Base-by-base conservation (phyloP, 2,329 filamentous ascomycete genomes). In the Botrytis tulipae region DNA sequence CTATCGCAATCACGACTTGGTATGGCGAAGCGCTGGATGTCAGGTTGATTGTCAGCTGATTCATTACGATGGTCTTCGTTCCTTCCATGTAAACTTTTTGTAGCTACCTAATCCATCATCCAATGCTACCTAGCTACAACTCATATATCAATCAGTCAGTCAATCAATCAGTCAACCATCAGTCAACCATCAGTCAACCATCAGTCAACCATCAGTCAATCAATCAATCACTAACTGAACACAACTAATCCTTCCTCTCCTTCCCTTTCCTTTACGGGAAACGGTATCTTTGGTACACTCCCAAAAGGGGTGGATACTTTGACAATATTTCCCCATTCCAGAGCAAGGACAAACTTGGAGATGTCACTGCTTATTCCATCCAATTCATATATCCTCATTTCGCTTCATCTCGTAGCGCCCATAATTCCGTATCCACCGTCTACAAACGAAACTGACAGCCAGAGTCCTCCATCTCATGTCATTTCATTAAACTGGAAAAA, bases 311-410 rank as follows among this genome's bases (percentile, higher is more conserved):
- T 57, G n/a, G 51, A 57, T 7, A 29, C 51, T 18, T 29, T 29
- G 0, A 29, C 51, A 57, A 48, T 25, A 46, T 48, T 66, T 48
- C 42, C 29, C 29, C 44, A 66, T 48, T 14, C 20, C 20, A 22
- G 25, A 22, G 29, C 62, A 46, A 44, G 62, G 42, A 46, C n/a
- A 20, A 32, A 32, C 62, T 42, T 44, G 42, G 40, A 46, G 44
- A 67, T 67, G n/a, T 51, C 32, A n/a, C 46, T 66, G 44, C 44
- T 66, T 37, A 51, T 51, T 54, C n/a, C 32, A 40, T 67, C 63
- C 32, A 67, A 37, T 46, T 67, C 20, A 18, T 67, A 18, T 54
- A 54, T 54, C 25, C 51, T 67, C 65, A 67, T 67, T 29, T 67
- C 65, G 65, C 65, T 67, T 67, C 46, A 3, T 20, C 14, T 51